These are phyloP conservation scores for Monilinia laxa DNA, from an alignment of 2,329 filamentous ascomycete genomes.

Conservation along the genomic window DNA sequence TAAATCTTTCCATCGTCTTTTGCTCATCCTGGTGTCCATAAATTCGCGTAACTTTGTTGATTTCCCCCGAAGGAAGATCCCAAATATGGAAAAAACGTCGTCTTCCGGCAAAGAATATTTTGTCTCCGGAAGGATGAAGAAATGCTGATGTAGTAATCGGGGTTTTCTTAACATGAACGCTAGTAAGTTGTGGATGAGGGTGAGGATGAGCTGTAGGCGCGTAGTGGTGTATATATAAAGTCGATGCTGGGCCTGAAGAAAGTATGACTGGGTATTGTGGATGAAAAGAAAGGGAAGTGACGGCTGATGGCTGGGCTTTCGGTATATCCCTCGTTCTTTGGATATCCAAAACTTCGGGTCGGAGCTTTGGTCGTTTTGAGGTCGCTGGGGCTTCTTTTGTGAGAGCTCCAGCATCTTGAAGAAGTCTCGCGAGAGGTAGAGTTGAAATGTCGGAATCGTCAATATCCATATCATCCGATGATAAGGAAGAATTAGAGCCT, in stretches of 20 bases:
- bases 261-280: constrained; percentile 84
- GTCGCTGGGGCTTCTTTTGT: constrained; percentile 48
- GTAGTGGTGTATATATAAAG: constrained; percentile 87
- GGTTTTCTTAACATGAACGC: constrained; percentile 79
- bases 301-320: constrained; percentile 72
- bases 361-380: constrained; percentile 67
- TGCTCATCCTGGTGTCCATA: constrained; percentile 78
- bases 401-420: constrained; percentile 72
- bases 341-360: constrained; percentile 86
- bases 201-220: constrained; percentile 70
- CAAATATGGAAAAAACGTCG: constrained; percentile 92
- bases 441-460: constrained; percentile 62
- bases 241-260: constrained; percentile 81
- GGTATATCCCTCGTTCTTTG: constrained; percentile 85
- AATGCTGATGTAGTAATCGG: constrained; percentile 86
- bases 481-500: constrained; percentile 42
- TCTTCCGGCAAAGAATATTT: constrained; percentile 84
- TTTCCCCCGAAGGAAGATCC: constrained; percentile 77
- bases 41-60: constrained; percentile 79
- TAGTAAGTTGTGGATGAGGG: constrained; percentile 87
- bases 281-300: constrained; percentile 86
- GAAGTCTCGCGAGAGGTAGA: constrained; percentile 74
- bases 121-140: constrained; percentile 67
- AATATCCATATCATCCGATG: constrained; percentile 50
- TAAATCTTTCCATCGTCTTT: constrained; percentile 87